phyloP scores from a whole-genome alignment of 345 rosid genomes.

The Salix caprea region DNA sequence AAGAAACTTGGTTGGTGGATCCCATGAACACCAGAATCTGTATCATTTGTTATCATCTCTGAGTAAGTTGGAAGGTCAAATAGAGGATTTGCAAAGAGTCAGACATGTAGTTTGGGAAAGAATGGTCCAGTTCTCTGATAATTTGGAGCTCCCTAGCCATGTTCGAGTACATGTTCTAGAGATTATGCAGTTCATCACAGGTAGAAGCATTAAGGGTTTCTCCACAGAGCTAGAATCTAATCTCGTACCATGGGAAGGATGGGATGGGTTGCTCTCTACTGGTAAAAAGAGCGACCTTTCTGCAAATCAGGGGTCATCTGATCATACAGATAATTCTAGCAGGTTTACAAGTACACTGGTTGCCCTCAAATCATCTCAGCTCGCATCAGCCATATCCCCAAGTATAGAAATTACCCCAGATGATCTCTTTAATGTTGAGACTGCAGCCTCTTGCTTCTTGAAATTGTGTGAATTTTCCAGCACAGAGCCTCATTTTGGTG shows the following conservation, averaged over 20 bases:
- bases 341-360: conserved; percentile 74
- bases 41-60: conserved; percentile 65
- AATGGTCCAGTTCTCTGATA: conserved; percentile 60
- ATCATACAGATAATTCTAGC: conserved; percentile 51
- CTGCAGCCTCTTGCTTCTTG: conserved; percentile 65
- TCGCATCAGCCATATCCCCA: conserved; percentile 57
- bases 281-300: conserved; percentile 40
- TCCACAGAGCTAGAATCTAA: conserved; percentile 50
- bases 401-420: conserved; percentile 63
- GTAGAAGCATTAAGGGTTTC: conserved; percentile 52
- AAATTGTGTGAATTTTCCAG: conserved; percentile 54
- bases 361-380: conserved; percentile 86
- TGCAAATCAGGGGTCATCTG: conserved; percentile 32
- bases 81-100: conserved; percentile 60
- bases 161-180: conserved; percentile 74
- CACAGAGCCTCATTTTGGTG: conserved; percentile 45
- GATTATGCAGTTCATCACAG: conserved; percentile 75
- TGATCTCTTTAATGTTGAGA: conserved; percentile 49
- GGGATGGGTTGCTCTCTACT: conserved; percentile 52
- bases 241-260: conserved; percentile 78
- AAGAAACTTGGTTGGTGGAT: conserved; percentile 47
- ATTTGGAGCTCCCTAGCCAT: conserved; percentile 68
- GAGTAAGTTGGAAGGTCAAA: conserved; percentile 67
- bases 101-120: conserved; percentile 74
- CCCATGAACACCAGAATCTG: conserved; percentile 45